A percentile compares a stretch with the other conserved stretches of the same genome.
These are phyloP conservation scores for Trichoderma reesei DNA, from an alignment of 495 filamentous ascomycete species.

Conservation along the genomic window DNA sequence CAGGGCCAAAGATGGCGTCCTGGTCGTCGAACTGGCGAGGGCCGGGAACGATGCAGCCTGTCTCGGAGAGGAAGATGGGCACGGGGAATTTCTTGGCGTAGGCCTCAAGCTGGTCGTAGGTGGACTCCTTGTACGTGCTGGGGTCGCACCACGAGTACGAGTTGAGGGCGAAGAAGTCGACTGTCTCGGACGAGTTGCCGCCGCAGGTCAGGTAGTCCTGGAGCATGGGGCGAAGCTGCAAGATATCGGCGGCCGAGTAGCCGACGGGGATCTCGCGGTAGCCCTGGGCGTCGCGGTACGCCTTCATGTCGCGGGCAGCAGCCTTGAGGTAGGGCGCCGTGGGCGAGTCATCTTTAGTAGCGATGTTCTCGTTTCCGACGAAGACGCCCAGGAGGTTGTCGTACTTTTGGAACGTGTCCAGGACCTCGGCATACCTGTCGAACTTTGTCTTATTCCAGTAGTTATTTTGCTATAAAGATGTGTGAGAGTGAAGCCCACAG, in stretches of 20 bases:
- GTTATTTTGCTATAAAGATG: slow-evolving; percentile 31
- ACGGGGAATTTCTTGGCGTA: slow-evolving; percentile 46
- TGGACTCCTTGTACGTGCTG: slow-evolving; percentile 52
- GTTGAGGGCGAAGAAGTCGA: slow-evolving; percentile 81
- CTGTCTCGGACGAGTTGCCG: slow-evolving; percentile 51
- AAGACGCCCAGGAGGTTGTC: slow-evolving; percentile 77
- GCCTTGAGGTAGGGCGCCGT: slow-evolving; percentile 78
- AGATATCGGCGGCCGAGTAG: slow-evolving; percentile 85
- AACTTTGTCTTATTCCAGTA: slow-evolving; percentile 65
- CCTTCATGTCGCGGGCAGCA: slow-evolving; percentile 71
- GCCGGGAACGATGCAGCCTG: slow-evolving; percentile 57
- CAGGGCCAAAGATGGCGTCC: slow-evolving; percentile 55
- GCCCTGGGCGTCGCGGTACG: slow-evolving; percentile 63
- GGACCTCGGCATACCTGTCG: slow-evolving; percentile 54
- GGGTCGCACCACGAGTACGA: slow-evolving; percentile 82
- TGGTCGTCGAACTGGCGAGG: slow-evolving; percentile 74
- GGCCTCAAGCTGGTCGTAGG: slow-evolving; percentile 56
- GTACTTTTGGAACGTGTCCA: slow-evolving; percentile 70
- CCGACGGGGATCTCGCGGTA: slow-evolving; percentile 79
- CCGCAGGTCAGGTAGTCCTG: slow-evolving; percentile 84
- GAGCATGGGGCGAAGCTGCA: slow-evolving; percentile 69
- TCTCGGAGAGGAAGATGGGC: slow-evolving; percentile 81
- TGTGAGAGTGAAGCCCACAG: not conserved
- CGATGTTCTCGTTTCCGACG: slow-evolving; percentile 80
- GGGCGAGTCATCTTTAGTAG: slow-evolving; percentile 45